These are phyloP conservation scores for Diplogelasinospora grovesii DNA, from an alignment of 495 filamentous ascomycete species.

Conservation along the genomic window DNA sequence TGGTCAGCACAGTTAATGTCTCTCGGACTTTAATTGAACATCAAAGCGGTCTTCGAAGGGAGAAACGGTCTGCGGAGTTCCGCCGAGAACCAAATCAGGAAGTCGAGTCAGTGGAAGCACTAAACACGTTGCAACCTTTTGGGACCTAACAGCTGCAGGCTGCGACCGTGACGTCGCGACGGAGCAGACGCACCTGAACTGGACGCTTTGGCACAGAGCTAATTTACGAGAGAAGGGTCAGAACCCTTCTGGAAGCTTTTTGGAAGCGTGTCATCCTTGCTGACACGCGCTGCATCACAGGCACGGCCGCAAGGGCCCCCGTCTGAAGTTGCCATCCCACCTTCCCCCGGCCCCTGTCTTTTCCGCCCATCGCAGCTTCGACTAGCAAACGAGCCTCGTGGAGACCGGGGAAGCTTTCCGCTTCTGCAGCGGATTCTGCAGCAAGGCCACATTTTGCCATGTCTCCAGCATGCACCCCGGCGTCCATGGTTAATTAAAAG, in stretches of 20 bases:
- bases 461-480: background rate
- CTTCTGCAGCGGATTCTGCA: too few species aligned
- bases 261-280: background rate
- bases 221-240: background rate
- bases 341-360: background rate
- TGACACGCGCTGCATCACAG: constrained; percentile 6
- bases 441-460: constrained; percentile 8
- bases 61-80: too few species aligned
- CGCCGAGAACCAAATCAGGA: too few species aligned
- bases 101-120: too few species aligned
- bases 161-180: too few species aligned
- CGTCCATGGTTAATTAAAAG: background rate
- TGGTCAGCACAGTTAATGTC: too few species aligned
- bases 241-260: constrained; percentile 1
- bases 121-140: too few species aligned
- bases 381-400: constrained; percentile 11
- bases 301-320: background rate
- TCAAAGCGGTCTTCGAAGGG: too few species aligned
- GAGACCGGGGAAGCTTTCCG: constrained; percentile 21
- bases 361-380: background rate
- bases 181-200: too few species aligned
- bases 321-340: background rate
- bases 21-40: too few species aligned
- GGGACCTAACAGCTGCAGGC: too few species aligned
- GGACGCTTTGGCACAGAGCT: background rate